Conservation (phyloP, 345 rosid genomes). For the Rhizophora apiculata region DNA sequence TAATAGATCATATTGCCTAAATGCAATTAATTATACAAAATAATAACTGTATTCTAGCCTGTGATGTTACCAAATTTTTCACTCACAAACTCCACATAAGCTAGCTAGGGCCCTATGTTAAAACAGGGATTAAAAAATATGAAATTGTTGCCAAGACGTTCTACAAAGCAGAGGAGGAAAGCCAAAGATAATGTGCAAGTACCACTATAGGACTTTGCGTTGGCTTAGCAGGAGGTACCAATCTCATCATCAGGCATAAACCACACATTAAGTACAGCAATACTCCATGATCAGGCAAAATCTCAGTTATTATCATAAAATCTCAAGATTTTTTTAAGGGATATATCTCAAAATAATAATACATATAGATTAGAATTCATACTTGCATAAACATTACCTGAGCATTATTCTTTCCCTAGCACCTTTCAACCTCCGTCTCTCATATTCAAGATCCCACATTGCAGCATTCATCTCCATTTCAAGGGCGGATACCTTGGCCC, state of each 20-base stretch:
- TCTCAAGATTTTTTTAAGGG: too few relatives aligned
- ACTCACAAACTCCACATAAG: too few relatives aligned
- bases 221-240: background rate
- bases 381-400: constrained; percentile 42
- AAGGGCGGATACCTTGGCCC: constrained; percentile 89
- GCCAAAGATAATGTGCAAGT: background rate
- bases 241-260: background rate
- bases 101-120: too few relatives aligned
- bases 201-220: background rate
- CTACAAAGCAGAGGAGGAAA: background rate
- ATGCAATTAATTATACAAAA: too few relatives aligned
- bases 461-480: constrained; percentile 82
- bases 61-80: too few relatives aligned
- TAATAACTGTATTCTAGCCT: too few relatives aligned
- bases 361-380: too few relatives aligned
- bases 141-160: background rate
- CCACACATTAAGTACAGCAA: background rate
- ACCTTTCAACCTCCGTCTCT: constrained; percentile 86
- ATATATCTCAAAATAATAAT: too few relatives aligned
- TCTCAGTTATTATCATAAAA: too few relatives aligned
- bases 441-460: constrained; percentile 82
- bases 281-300: background rate
- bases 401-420: constrained; percentile 99
- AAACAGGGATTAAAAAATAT: too few relatives aligned
- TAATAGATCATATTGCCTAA: too few relatives aligned